Evolutionary conservation across 176 grass and related monocot genomes (phyloP).

Genomic region (Bromus sterilis): DNA sequence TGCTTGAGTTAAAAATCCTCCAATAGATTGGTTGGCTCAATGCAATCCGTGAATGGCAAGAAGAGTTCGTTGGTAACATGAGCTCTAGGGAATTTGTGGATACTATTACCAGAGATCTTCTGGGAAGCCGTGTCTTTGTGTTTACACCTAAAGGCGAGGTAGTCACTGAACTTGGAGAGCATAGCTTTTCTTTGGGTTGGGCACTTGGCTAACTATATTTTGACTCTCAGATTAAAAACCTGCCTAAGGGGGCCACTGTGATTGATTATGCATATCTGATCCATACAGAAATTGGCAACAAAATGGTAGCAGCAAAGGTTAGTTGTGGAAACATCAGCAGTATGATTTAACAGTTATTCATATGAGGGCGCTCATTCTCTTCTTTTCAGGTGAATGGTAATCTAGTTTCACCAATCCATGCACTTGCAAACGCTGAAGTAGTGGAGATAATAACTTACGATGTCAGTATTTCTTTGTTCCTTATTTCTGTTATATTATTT

Average conservation of each 20-base stretch:
- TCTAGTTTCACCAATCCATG: conserved; percentile 77
- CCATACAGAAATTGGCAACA: conserved; percentile 97
- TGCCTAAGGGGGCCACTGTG: conserved; percentile 89
- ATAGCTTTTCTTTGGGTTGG: neutral
- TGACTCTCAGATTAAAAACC: conserved; percentile 77
- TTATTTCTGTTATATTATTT: conserved; percentile 19
- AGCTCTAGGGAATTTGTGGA: conserved; percentile 97
- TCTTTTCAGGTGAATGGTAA: conserved; percentile 94
- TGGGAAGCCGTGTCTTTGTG: conserved; percentile 92
- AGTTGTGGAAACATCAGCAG: conserved; percentile 18
- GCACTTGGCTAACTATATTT: neutral
- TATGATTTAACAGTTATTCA: conserved; percentile 21
- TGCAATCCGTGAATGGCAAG: conserved; percentile 98
- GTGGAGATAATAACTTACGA: conserved; percentile 92
- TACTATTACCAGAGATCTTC: conserved; percentile 81
- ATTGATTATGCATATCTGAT: conserved; percentile 99
- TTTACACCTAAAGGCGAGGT: conserved; percentile 99
- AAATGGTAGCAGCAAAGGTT: conserved; percentile 93
- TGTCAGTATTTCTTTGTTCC: conserved; percentile 65
- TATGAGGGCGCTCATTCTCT: conserved; percentile 19
- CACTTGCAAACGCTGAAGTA: conserved; percentile 93
- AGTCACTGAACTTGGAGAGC: conserved; percentile 30
- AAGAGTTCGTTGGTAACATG: conserved; percentile 99
- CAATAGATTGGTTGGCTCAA: conserved; percentile 97
- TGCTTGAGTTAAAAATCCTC: neutral